Evolutionary conservation across 1,139 yeast species (phyloP).

Genomic region (Kurtzmaniella natalensis): DNA sequence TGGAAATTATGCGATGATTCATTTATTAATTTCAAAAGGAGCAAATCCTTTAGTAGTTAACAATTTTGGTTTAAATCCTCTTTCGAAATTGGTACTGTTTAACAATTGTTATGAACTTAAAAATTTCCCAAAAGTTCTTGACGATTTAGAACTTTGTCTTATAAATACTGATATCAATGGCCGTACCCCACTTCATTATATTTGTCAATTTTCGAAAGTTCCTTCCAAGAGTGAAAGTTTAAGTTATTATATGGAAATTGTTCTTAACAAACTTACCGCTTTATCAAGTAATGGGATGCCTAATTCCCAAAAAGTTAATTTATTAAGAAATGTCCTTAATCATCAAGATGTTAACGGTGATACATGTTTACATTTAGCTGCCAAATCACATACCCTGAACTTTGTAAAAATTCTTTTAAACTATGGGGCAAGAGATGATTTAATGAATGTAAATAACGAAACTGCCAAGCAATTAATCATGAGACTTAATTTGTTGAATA

Average conservation of each 20-base stretch:
- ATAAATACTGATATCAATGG: slow-evolving; percentile 71
- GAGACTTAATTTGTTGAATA: slow-evolving; percentile 21
- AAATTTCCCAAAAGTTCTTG: slow-evolving; percentile 69
- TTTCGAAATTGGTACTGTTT: slow-evolving; percentile 78
- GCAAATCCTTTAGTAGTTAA: slow-evolving; percentile 78
- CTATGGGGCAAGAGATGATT: slow-evolving; percentile 47
- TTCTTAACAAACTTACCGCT: slow-evolving; percentile 34
- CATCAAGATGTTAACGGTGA: slow-evolving; percentile 70
- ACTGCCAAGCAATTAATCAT: slow-evolving; percentile 31
- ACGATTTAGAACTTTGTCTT: slow-evolving; percentile 63
- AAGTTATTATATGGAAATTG: slow-evolving; percentile 33
- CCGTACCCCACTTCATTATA: slow-evolving; percentile 68
- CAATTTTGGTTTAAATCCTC: slow-evolving; percentile 74
- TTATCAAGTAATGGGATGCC: slow-evolving; percentile 26
- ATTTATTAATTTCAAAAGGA: slow-evolving; percentile 62
- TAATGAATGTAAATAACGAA: slow-evolving; percentile 37
- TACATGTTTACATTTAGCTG: slow-evolving; percentile 64
- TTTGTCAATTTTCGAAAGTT: slow-evolving; percentile 57
- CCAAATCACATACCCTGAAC: slow-evolving; percentile 36
- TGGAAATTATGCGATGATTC: slow-evolving; percentile 73
- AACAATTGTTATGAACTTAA: slow-evolving; percentile 81
- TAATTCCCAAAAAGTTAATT: slow-evolving; percentile 30
- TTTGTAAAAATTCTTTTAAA: slow-evolving; percentile 37
- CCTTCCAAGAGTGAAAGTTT: slow-evolving; percentile 45
- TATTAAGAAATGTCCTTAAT: slow-evolving; percentile 58